phyloP scores from a whole-genome alignment of 2,329 filamentous ascomycete species.

The Nigrospora osmanthi region DNA sequence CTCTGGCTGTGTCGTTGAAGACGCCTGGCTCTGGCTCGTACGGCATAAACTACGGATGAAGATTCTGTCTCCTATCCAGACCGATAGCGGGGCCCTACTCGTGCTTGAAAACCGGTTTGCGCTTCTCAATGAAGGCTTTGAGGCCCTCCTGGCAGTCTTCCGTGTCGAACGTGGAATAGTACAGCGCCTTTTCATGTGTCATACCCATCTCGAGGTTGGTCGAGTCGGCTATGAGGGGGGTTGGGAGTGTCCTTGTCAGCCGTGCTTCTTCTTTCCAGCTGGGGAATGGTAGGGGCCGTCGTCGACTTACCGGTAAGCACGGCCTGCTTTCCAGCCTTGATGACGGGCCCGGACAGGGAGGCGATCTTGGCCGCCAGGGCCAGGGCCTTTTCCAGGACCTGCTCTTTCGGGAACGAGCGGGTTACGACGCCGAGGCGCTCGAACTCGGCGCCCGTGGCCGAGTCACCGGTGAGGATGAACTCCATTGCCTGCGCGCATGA shows the following conservation, averaged over 20 bases:
- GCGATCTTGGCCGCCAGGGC: slow-evolving; percentile 30
- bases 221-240: background rate
- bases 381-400: slow-evolving; percentile 28
- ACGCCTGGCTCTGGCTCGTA: too few relatives aligned
- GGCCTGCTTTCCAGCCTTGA: slow-evolving; percentile 33
- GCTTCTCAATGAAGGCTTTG: slow-evolving; percentile 31
- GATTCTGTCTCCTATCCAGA: too few relatives aligned
- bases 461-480: slow-evolving; percentile 31
- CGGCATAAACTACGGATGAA: too few relatives aligned
- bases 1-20: too few relatives aligned
- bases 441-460: slow-evolving; percentile 26
- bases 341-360: slow-evolving; percentile 27
- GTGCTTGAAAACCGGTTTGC: slow-evolving; percentile 16
- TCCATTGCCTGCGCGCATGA: slow-evolving; percentile 30
- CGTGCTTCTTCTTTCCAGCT: slow-evolving; percentile 28
- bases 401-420: slow-evolving; percentile 22
- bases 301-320: slow-evolving; percentile 27
- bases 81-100: background rate
- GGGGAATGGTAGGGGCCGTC: background rate
- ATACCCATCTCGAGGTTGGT: slow-evolving; percentile 27
- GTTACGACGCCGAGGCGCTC: slow-evolving; percentile 31
- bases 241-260: too few relatives aligned
- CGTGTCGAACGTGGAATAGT: slow-evolving; percentile 27
- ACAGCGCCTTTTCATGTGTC: slow-evolving; percentile 24
- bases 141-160: slow-evolving; percentile 32